Base-by-base conservation (phyloP, 495 filamentous ascomycete species). In the Podospora tetraspora region DNA sequence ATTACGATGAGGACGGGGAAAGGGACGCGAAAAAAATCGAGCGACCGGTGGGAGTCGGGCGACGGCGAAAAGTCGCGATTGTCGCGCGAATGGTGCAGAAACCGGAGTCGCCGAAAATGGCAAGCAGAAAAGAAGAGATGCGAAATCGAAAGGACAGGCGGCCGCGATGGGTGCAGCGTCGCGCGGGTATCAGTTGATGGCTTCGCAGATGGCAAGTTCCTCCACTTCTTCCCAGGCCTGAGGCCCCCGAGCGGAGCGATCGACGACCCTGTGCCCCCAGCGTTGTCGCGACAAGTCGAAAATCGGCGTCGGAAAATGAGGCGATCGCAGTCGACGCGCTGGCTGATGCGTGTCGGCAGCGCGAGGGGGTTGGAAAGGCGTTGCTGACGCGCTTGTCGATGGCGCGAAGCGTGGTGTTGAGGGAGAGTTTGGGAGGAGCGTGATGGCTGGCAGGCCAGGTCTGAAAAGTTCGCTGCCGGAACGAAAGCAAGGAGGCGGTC, bases 311-410 rank as follows among this genome's bases (percentile, higher is more conserved):
- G 71, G 25, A 63, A 68, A 66, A 69, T 29, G 24, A 21, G 12
- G 25, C 25, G 27, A 73, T 73, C 75, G 76, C 73, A 60, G 61
- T 72, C 68, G 62, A 56, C 25, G 66, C 66, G 68, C 60, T 74
- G 67, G 67, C 16, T 66, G 63, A 65, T 64, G 61, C 67, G 70
- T 76, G 70, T 77, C 75, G 73, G 69, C 64, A 24, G 30, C 34
- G 69, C 66, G 72, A 71, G 23, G 66, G 70, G 74, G 71, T 59
- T 69, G 69, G 66, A 74, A 75, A 73, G 70, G 72, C 68, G 68
- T 68, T 73, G 74, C 69, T 72, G 76, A 76, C 73, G 75, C 79
- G 79, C 77, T 76, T 25, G 76, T 72, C 77, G 77, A 79, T 70
- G 61, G 69, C 69, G 73, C 59, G 57, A 69, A 68, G 32, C 58